Evolutionary conservation across 176 grass and related monocot genomes (phyloP).

Genomic region (Olyra latifolia): DNA sequence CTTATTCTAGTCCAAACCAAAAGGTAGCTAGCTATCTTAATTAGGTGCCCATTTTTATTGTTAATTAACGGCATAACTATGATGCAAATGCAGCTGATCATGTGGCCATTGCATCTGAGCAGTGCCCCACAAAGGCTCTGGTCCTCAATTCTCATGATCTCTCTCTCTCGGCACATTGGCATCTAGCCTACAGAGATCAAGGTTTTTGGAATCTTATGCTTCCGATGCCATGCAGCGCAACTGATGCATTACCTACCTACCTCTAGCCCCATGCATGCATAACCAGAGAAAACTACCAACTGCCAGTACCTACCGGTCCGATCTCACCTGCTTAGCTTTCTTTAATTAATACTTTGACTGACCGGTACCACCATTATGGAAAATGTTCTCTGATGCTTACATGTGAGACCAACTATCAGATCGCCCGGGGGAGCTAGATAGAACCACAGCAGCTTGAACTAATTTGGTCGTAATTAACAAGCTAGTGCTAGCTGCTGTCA

Average conservation of each 20-base stretch:
- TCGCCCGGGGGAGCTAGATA: background rate
- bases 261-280: background rate
- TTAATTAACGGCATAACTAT: background rate
- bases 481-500: background rate
- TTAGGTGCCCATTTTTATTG: background rate
- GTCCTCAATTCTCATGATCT: background rate
- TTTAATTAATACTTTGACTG: background rate
- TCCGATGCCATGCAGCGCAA: background rate
- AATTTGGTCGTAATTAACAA: background rate
- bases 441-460: background rate
- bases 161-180: slow-evolving; percentile 9
- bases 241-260: background rate
- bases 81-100: slow-evolving; percentile 2
- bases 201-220: slow-evolving; percentile 37
- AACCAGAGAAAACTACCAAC: slow-evolving; percentile 46
- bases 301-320: background rate
- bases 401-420: slow-evolving; percentile 20
- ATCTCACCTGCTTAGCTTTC: slow-evolving; percentile 15
- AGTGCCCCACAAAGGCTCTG: background rate
- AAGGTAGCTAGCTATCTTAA: background rate
- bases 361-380: slow-evolving; percentile 6
- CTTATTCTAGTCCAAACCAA: background rate
- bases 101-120: slow-evolving; percentile 1
- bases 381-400: background rate
- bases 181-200: slow-evolving; percentile 37